These are phyloP conservation scores for Linnemannia hyalina DNA, from an alignment of 192 early-diverging fungal species.

Conservation along the genomic window DNA sequence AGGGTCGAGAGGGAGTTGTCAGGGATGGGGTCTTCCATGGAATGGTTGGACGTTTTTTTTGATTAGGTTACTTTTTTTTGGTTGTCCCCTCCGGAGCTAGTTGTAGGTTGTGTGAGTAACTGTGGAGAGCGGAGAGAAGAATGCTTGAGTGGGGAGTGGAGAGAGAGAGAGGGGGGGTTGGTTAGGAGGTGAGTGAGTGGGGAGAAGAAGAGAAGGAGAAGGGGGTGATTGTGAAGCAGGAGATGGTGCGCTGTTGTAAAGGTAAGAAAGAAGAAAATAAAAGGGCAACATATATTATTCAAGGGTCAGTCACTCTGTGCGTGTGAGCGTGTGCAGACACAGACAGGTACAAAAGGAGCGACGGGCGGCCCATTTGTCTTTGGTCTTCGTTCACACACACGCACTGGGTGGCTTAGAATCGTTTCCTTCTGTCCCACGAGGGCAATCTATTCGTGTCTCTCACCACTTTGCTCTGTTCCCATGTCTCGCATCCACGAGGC, in stretches of 20 bases:
- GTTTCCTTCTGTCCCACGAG: no score
- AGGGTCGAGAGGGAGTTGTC: neutral
- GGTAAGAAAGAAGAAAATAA: neutral
- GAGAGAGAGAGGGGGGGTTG: no score
- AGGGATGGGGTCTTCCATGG: slow-evolving; percentile 1
- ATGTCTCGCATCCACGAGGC: no score
- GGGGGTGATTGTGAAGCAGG: neutral
- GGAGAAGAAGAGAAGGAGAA: neutral
- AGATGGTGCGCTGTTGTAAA: neutral
- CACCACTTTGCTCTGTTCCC: no score
- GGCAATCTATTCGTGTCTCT: no score
- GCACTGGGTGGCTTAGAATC: no score
- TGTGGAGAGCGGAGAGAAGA: neutral
- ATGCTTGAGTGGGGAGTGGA: no score
- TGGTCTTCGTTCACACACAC: neutral
- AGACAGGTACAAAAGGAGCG: neutral
- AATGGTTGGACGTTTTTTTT: neutral
- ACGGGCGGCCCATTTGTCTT: neutral
- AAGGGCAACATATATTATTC: neutral
- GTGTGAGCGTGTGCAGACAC: no score
- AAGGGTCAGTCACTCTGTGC: no score
- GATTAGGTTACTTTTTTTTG: neutral
- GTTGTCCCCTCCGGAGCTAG: neutral
- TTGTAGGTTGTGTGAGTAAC: neutral
- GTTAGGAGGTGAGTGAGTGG: neutral